These are phyloP conservation scores for Aureobasidium sp. DNA, from an alignment of 2,329 filamentous ascomycete species.

Conservation along the genomic window DNA sequence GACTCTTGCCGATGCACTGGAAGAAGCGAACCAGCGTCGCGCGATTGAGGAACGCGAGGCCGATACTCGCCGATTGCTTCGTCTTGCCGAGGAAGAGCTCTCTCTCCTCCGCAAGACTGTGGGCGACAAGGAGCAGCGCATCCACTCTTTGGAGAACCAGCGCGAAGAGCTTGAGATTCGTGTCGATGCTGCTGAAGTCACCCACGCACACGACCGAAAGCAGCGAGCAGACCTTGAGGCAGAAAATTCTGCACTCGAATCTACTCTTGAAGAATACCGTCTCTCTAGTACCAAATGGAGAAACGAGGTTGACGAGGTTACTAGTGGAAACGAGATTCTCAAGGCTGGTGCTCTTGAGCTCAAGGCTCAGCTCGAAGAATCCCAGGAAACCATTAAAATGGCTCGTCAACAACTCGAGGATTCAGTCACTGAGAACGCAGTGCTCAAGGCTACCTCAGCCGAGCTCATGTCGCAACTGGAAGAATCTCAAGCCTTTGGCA, in stretches of 20 bases:
- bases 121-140: conserved; percentile 34
- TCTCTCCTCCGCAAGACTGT: conserved; percentile 34
- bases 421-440: neutral
- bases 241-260: conserved; percentile 53
- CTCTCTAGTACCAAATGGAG: conserved; percentile 51
- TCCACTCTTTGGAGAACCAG: conserved; percentile 35
- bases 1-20: conserved; percentile 28
- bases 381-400: neutral
- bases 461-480: conserved; percentile 1
- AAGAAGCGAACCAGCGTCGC: conserved; percentile 34
- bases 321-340: conserved; percentile 60
- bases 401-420: neutral
- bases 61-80: conserved; percentile 36
- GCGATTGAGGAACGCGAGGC: conserved; percentile 36
- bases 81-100: conserved; percentile 42
- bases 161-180: conserved; percentile 31
- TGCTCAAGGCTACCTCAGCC: neutral
- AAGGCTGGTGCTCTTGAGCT: conserved; percentile 37
- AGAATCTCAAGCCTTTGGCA: neutral
- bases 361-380: neutral
- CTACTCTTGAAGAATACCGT: conserved; percentile 56
- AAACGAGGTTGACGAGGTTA: conserved; percentile 47
- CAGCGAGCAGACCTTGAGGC: conserved; percentile 37
- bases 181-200: conserved; percentile 28
- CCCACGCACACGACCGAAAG: conserved; percentile 18